Conservation (phyloP, 495 filamentous ascomycete species). For the Xylaria scruposa region DNA sequence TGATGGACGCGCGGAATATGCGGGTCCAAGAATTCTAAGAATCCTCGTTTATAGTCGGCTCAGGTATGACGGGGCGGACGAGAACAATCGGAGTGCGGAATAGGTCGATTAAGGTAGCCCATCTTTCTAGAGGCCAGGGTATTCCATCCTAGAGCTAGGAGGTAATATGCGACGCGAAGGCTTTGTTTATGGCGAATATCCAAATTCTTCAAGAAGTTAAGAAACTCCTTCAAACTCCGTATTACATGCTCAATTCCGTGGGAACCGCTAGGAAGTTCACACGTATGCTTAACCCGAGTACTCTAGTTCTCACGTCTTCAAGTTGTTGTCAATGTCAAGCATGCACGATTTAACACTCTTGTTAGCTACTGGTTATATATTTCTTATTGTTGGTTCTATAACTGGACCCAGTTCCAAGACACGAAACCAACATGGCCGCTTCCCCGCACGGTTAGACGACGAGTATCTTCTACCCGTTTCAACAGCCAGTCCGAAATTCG, state of each 20-base stretch:
- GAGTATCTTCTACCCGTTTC: not conserved
- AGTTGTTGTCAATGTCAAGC: not conserved
- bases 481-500: not conserved
- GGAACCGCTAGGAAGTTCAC: not conserved
- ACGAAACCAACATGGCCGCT: not conserved
- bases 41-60: too few species aligned
- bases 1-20: too few species aligned
- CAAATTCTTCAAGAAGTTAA: not conserved
- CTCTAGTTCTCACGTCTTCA: not conserved
- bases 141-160: not conserved
- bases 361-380: not conserved
- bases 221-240: not conserved
- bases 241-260: not conserved
- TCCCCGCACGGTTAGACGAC: too few species aligned
- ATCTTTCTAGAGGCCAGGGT: too few species aligned
- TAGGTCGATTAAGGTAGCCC: too few species aligned
- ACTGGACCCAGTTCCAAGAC: not conserved
- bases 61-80: too few species aligned
- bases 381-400: not conserved
- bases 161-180: not conserved
- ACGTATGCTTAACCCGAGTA: not conserved
- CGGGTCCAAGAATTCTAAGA: too few species aligned
- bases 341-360: not conserved
- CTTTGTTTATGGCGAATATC: not conserved
- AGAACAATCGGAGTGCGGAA: too few species aligned